Evolutionary conservation across 257 asterid genomes (phyloP).

Genomic region (Fraxinus pennsylvanica): DNA sequence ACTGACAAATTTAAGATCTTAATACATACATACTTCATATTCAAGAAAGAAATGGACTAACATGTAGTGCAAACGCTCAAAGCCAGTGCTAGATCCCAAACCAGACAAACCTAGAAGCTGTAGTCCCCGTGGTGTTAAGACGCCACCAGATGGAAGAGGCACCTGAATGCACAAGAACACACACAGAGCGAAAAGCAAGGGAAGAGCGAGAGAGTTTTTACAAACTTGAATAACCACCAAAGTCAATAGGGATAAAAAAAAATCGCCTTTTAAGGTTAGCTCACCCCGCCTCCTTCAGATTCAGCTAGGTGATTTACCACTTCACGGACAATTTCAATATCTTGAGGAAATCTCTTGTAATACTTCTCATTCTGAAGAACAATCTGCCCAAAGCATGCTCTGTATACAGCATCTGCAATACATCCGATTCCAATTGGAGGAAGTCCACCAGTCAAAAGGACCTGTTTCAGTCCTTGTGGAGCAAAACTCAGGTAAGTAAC

Average conservation of each 20-base stretch:
- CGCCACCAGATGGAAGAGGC: conserved; percentile 88
- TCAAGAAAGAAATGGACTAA: conserved; percentile 34
- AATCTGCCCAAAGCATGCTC: conserved; percentile 75
- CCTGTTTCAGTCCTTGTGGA: conserved; percentile 88
- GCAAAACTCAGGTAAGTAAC: conserved; percentile 94
- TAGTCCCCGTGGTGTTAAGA: conserved; percentile 82
- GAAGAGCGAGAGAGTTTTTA: conserved; percentile 6
- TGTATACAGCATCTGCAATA: conserved; percentile 82
- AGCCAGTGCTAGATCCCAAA: conserved; percentile 89
- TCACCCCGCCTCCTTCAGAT: conserved; percentile 94
- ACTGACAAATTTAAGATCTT: neutral
- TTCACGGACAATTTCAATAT: conserved; percentile 60
- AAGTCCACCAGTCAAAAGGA: conserved; percentile 90
- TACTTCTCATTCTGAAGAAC: conserved; percentile 73
- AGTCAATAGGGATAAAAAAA: conserved; percentile 5
- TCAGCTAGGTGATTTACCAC: conserved; percentile 69
- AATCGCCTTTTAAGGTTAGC: conserved; percentile 27
- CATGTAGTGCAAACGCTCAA: conserved; percentile 92
- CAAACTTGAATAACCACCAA: conserved; percentile 1
- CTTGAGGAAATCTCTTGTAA: conserved; percentile 84
- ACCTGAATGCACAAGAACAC: conserved; percentile 47
- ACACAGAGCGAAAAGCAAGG: conserved; percentile 5
- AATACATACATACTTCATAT: conserved; percentile 14
- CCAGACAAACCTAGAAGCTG: conserved; percentile 84
- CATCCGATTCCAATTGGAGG: conserved; percentile 83